Evolutionary conservation across 23 red algal species (phyloP).

Genomic region (Agarophyton chilense): DNA sequence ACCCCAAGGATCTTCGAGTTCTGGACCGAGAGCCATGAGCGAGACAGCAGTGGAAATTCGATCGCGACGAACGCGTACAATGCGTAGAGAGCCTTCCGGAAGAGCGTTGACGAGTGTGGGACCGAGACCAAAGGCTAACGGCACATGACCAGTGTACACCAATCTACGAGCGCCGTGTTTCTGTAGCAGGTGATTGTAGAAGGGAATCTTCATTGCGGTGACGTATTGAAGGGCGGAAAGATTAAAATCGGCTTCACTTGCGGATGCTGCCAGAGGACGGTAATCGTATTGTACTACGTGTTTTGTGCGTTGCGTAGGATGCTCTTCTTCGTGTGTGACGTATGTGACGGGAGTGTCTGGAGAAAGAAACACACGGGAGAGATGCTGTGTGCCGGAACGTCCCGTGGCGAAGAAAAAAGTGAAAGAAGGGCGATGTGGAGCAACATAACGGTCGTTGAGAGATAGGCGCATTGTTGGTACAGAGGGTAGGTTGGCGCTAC

Average conservation of each 20-base stretch:
- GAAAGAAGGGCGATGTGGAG: not conserved
- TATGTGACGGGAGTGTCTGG: not conserved
- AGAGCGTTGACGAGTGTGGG: conserved; percentile 30
- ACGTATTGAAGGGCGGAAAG: conserved; percentile 13
- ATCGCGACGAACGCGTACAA: conserved; percentile 67
- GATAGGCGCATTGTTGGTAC: not conserved
- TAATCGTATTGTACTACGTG: conserved; percentile 45
- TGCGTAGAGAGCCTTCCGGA: conserved; percentile 23
- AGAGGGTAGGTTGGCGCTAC: not conserved
- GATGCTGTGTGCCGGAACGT: conserved; percentile 69
- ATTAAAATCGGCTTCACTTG: conserved; percentile 15
- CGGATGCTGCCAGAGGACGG: conserved; percentile 27
- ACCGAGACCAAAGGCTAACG: conserved; percentile 59
- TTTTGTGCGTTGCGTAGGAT: conserved; percentile 14
- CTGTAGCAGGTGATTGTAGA: conserved; percentile 10
- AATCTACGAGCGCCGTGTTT: not conserved
- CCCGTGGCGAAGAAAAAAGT: conserved; percentile 74
- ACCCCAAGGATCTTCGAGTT: conserved; percentile 68
- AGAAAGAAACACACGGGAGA: conserved; percentile 35
- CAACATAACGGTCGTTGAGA: not conserved
- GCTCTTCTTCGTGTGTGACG: conserved; percentile 73
- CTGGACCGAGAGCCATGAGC: conserved; percentile 83
- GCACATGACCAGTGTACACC: conserved; percentile 77
- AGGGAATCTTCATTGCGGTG: conserved; percentile 25
- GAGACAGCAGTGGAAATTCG: conserved; percentile 50